A percentile compares a stretch with the other conserved stretches of the same genome.
These are phyloP conservation scores for Anthostomella pinea DNA, from an alignment of 2,329 filamentous ascomycete genomes.

Conservation along the genomic window DNA sequence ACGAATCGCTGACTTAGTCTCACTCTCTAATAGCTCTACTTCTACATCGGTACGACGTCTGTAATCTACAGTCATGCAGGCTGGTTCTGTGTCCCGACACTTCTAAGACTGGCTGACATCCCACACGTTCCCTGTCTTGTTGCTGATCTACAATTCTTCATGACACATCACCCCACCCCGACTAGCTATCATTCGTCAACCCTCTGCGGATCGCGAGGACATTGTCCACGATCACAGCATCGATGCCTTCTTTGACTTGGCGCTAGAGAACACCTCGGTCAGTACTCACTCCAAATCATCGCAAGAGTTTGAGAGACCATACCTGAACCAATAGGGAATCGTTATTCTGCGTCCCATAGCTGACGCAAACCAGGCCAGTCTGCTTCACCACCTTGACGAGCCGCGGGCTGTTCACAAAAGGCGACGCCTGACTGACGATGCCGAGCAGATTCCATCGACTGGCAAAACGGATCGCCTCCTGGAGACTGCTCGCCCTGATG, in stretches of 20 bases:
- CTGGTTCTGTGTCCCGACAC: too few relatives aligned
- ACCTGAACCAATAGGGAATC: slow-evolving; percentile 82
- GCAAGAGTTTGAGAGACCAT: slow-evolving; percentile 33
- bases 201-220: slow-evolving; percentile 92
- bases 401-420: slow-evolving; percentile 83
- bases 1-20: too few relatives aligned
- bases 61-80: too few relatives aligned
- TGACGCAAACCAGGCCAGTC: slow-evolving; percentile 88
- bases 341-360: slow-evolving; percentile 90
- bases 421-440: slow-evolving; percentile 84
- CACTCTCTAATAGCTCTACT: too few relatives aligned
- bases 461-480: slow-evolving; percentile 94
- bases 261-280: slow-evolving; percentile 46
- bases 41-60: too few relatives aligned
- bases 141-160: background rate
- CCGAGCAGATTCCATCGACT: slow-evolving; percentile 92
- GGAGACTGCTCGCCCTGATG: slow-evolving; percentile 83
- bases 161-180: background rate
- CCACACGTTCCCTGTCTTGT: background rate
- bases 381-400: slow-evolving; percentile 93
- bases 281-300: slow-evolving; percentile 7
- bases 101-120: too few relatives aligned
- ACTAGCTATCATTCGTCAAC: slow-evolving; percentile 52
- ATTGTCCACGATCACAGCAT: slow-evolving; percentile 95
- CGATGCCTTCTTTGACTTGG: slow-evolving; percentile 93